These are phyloP conservation scores for Rosa lucieae DNA, from an alignment of 306 rosid genomes.

Conservation along the genomic window DNA sequence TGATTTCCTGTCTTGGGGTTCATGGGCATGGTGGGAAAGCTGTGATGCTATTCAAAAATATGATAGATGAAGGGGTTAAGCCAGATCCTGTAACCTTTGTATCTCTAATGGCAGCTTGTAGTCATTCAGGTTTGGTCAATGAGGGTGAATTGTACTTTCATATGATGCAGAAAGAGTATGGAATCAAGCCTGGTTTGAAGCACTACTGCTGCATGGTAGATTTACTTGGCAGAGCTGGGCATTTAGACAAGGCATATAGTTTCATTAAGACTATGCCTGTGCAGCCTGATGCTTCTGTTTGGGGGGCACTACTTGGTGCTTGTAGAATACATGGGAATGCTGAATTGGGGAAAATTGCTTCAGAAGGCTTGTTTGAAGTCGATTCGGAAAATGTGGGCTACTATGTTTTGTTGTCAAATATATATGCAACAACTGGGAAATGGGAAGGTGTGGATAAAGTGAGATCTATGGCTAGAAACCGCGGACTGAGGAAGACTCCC, in stretches of 20 bases:
- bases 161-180: constrained; percentile 41
- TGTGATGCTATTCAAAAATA: constrained; percentile 39
- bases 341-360: constrained; percentile 41
- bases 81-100: constrained; percentile 47
- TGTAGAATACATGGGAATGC: constrained; percentile 54
- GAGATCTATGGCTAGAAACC: constrained; percentile 45
- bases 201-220: constrained; percentile 58
- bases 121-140: constrained; percentile 52
- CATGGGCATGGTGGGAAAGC: constrained; percentile 48
- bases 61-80: constrained; percentile 34
- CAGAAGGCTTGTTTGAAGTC: constrained; percentile 45
- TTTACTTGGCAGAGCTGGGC: constrained; percentile 55
- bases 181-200: constrained; percentile 41
- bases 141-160: constrained; percentile 41
- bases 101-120: constrained; percentile 48
- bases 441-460: constrained; percentile 53
- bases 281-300: constrained; percentile 47
- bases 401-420: constrained; percentile 50
- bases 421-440: constrained; percentile 42
- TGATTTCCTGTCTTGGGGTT: constrained; percentile 49
- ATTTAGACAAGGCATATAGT: constrained; percentile 39
- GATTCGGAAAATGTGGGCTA: constrained; percentile 47
- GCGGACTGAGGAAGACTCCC: constrained; percentile 45
- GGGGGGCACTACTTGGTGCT: constrained; percentile 65
- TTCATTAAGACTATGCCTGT: constrained; percentile 44